Evolutionary conservation across 352 stramenopile species (phyloP).

Genomic region (Globisporangium nagaii): DNA sequence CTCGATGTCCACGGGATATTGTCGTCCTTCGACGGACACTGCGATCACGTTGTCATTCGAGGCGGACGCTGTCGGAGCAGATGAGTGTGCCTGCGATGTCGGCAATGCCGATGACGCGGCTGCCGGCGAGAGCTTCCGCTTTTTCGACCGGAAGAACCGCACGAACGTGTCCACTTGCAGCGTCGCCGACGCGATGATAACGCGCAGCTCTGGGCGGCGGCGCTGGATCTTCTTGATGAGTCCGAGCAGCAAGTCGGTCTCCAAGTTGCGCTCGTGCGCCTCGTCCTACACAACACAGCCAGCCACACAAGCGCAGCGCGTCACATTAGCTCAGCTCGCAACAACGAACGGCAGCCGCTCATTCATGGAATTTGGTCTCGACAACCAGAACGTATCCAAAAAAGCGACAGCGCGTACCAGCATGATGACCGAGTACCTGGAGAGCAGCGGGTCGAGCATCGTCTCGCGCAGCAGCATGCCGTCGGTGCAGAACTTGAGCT

Average conservation of each 20-base stretch:
- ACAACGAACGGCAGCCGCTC: too few species aligned
- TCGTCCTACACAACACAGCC: too few species aligned
- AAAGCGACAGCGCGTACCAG: constrained; percentile 30
- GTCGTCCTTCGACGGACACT: constrained; percentile 79
- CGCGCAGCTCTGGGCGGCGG: constrained; percentile 80
- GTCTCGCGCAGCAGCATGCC: constrained; percentile 97
- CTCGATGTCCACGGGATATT: constrained; percentile 91
- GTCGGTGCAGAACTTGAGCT: constrained; percentile 99
- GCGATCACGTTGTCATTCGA: constrained; percentile 53
- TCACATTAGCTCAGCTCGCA: too few species aligned
- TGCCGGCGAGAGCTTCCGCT: constrained; percentile 14
- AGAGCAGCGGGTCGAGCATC: constrained; percentile 75
- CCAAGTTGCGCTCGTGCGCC: constrained; percentile 91
- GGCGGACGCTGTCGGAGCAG: too few species aligned
- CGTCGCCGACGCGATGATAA: constrained; percentile 83
- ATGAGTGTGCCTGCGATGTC: too few species aligned
- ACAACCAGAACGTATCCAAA: too few species aligned
- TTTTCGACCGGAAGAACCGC: constrained; percentile 83
- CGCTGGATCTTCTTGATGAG: constrained; percentile 95
- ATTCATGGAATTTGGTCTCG: too few species aligned
- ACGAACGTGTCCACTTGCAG: constrained; percentile 86
- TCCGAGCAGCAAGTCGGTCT: constrained; percentile 92
- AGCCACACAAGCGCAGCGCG: too few species aligned
- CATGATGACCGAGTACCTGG: constrained; percentile 78
- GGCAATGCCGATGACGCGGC: neutral